phyloP scores from a whole-genome alignment of 2,329 filamentous ascomycete species.

The Bimuria novae-zelandiae region DNA sequence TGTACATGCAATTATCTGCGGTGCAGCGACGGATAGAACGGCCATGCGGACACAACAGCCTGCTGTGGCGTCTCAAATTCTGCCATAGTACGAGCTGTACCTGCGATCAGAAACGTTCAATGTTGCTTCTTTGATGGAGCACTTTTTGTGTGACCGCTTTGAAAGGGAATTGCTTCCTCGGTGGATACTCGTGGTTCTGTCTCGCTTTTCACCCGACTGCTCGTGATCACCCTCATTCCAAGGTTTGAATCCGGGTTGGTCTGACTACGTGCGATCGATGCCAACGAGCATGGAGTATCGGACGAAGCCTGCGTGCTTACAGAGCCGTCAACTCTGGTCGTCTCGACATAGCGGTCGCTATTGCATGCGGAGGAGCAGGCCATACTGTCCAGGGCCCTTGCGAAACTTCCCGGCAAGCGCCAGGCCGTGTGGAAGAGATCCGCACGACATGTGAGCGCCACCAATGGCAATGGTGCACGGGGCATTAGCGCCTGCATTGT shows the following conservation, averaged over 20 bases:
- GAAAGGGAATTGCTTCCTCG: too few relatives aligned
- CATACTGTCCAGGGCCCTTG: not conserved
- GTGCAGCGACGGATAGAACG: not conserved
- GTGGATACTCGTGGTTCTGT: not conserved
- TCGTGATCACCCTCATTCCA: not conserved
- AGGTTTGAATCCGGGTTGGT: not conserved
- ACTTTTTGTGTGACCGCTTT: not conserved
- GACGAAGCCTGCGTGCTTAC: not conserved
- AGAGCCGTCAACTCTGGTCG: not conserved
- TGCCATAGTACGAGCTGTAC: not conserved
- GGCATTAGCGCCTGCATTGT: constrained; percentile 2
- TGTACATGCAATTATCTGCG: not conserved
- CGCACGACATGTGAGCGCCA: not conserved
- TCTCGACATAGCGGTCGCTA: not conserved
- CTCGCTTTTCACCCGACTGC: not conserved
- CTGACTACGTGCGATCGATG: not conserved
- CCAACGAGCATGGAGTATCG: not conserved
- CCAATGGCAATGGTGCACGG: constrained; percentile 5
- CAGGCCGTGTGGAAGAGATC: not conserved
- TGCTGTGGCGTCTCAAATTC: not conserved
- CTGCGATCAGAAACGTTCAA: not conserved
- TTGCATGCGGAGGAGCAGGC: constrained; percentile 4
- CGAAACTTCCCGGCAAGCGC: constrained; percentile 3
- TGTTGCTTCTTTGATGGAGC: not conserved
- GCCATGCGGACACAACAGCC: not conserved